Evolutionary conservation across 2,329 filamentous ascomycete species (phyloP), one percentile per base, ranked within the genome.

Genomic region (Sordariomycetes sp.): DNA sequence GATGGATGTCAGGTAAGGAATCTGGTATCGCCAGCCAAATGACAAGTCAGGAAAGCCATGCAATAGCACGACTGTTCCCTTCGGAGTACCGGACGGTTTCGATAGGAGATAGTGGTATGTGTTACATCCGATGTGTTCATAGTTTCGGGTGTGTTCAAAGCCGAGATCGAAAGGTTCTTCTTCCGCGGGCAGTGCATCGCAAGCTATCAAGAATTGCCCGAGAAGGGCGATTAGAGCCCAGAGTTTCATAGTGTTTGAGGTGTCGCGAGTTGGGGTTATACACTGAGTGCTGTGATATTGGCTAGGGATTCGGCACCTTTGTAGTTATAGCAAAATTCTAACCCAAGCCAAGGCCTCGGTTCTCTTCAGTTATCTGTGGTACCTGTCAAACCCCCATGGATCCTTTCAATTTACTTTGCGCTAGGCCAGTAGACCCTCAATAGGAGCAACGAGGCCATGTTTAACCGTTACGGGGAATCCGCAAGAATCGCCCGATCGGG

Each of bases 11-110:
- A 94, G 68, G 41, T 73, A 54, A 1, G 86, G 85, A 39, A 93
- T 81, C 55, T 93, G 86, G 57, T 85, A 80, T 36, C 85, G 76
- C 86, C 86, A 94, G 49, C 79, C 84, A 49, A 84, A 73, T 6
- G 75, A 72, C 6, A 87, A 57, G 55, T 92, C 85, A 2, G 85
- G 85, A 61, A 78, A 88, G 42, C 85, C 85, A 56, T 84, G 79
- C 46, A 81, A 69, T 59, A 49, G 44, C 36, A 70, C 54, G 25
- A 68, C 54, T 5, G 65, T 68, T 30, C 55, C 59, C 21, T 49
- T 43, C 8, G 53, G 53, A 24, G 53, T 47, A 11, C 48, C 43
- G 37, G 44, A 33, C 2, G 71, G 67, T 37, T 65, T 59, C 18
- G 61, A 62, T 18, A 71, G 52, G 39, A 72, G 58, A 48, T 75